Percentiles rank a stretch among this genome's conserved stretches.
phyloP scores from a whole-genome alignment of 768 basidiomycete species.

The Fistulinella prunicolor region DNA sequence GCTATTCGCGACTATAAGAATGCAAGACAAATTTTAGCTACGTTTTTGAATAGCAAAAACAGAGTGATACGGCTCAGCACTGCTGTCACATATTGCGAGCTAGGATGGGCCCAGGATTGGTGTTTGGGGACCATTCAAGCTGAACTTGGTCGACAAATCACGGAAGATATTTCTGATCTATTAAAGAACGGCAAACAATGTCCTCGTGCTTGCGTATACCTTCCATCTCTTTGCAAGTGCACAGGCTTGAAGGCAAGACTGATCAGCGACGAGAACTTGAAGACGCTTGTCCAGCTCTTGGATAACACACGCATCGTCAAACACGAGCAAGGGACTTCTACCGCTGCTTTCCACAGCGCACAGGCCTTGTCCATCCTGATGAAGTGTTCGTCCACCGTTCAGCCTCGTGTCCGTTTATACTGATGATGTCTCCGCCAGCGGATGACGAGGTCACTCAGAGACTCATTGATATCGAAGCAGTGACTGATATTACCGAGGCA shows the following conservation, averaged over 20 bases:
- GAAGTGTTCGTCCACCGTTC: slow-evolving; percentile 12
- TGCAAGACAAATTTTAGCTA: slow-evolving; percentile 8
- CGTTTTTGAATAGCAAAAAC: slow-evolving; percentile 16
- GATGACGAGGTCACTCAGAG: slow-evolving; percentile 7
- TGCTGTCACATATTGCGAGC: slow-evolving; percentile 24
- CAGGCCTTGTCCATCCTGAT: slow-evolving; percentile 28
- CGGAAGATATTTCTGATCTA: slow-evolving; percentile 13
- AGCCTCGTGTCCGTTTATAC: neutral
- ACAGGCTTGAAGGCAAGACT: slow-evolving; percentile 9
- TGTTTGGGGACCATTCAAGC: slow-evolving; percentile 2
- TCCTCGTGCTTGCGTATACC: slow-evolving; percentile 26
- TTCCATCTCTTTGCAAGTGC: slow-evolving; percentile 29
- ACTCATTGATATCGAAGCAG: slow-evolving; percentile 15
- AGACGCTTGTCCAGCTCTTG: slow-evolving; percentile 17
- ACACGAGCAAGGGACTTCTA: slow-evolving; percentile 18
- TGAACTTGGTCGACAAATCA: slow-evolving; percentile 5
- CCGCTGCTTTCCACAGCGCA: slow-evolving; percentile 21
- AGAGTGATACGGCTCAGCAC: slow-evolving; percentile 23
- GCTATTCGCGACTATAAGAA: neutral
- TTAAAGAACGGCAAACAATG: slow-evolving; percentile 6
- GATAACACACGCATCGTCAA: slow-evolving; percentile 5
- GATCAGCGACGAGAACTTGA: slow-evolving; percentile 17
- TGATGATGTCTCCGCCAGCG: slow-evolving; percentile 10
- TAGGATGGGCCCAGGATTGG: slow-evolving; percentile 18
- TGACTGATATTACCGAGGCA: slow-evolving; percentile 17